Evolutionary conservation across 192 early-diverging fungal genomes (phyloP), one percentile per base, ranked within the genome.

Genomic region (Podila epigama): DNA sequence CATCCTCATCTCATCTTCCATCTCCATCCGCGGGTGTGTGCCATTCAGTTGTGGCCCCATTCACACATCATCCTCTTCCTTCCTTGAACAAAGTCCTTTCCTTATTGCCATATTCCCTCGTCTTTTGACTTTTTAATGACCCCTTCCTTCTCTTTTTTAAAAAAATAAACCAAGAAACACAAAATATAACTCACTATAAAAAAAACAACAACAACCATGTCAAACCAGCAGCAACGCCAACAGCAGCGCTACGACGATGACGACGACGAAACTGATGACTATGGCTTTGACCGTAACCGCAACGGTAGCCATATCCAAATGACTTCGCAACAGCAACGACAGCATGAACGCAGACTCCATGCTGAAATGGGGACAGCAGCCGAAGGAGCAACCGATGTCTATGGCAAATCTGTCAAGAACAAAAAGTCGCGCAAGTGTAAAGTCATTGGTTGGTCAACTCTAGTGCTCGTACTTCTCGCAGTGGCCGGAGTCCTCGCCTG

Each of bases 241-340:
- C 33, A 44, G 16, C 42, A 44, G 16, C 44, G 60, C 51, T 58
- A 58, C 16, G 20, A 50, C 5, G 54, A 67, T 25, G 20, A 50
- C 5, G 54, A 67, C 1, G 35, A 55, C 13, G 31, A 54, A 4
- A 31, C 42, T 12, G 25, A 51, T 22, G 68, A 58, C 22, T 41
- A 62, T 2, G 59, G 50, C 52, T 36, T 34, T 22, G 32, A 32
- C 35, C 54, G 27, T 22, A 35, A 25, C 29, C 25, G 35, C 2
- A 56, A 51, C 48, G 8, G 22, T 31, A 12, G 13, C 32, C 55
- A 4, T 35, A n/a, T 20, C 13, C 32, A 3, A 51, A 62, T 70
- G 62, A 66, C 70, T 1, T 51, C 58, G 40, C 70, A 66, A 32
- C 70, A 73, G 37, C 57, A 50, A 13, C 63, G 63, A n/a, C 70